Evolutionary conservation across 768 basidiomycete species (phyloP).

Genomic region (Lentinula aciculospora): DNA sequence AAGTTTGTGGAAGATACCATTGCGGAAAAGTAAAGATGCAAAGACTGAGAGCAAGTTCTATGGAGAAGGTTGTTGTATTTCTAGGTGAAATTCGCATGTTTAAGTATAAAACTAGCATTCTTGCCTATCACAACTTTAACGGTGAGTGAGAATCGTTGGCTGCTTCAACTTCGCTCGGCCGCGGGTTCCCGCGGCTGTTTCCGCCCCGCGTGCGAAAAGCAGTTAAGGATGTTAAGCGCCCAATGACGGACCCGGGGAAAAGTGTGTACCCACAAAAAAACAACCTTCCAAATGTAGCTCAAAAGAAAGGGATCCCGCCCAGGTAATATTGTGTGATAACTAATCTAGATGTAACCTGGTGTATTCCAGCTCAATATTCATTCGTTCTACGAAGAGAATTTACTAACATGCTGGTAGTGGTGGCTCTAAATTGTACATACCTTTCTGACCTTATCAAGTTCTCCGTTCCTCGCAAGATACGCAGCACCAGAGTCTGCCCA

Average conservation of each 20-base stretch:
- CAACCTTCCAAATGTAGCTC: too few relatives aligned
- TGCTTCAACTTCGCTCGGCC: neutral
- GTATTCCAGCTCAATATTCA: too few relatives aligned
- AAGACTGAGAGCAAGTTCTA: neutral
- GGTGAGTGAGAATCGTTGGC: too few relatives aligned
- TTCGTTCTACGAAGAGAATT: neutral
- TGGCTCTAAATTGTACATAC: neutral
- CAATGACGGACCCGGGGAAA: neutral
- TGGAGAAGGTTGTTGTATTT: neutral
- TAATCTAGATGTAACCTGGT: too few relatives aligned
- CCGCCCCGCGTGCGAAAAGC: neutral
- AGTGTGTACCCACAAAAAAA: too few relatives aligned
- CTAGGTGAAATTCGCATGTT: neutral
- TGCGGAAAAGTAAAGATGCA: neutral
- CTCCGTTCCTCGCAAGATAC: conserved; percentile 52
- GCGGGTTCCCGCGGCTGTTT: neutral
- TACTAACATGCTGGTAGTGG: neutral
- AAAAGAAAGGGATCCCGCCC: too few relatives aligned
- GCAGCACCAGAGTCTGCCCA: conserved; percentile 68
- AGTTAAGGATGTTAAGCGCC: neutral
- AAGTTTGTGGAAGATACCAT: neutral
- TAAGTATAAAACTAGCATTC: neutral
- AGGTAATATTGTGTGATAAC: too few relatives aligned
- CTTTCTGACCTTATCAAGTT: conserved; percentile 26
- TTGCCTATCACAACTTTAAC: neutral